phyloP scores from a whole-genome alignment of 352 stramenopile genomes.

The Globisporangium ultimum region DNA sequence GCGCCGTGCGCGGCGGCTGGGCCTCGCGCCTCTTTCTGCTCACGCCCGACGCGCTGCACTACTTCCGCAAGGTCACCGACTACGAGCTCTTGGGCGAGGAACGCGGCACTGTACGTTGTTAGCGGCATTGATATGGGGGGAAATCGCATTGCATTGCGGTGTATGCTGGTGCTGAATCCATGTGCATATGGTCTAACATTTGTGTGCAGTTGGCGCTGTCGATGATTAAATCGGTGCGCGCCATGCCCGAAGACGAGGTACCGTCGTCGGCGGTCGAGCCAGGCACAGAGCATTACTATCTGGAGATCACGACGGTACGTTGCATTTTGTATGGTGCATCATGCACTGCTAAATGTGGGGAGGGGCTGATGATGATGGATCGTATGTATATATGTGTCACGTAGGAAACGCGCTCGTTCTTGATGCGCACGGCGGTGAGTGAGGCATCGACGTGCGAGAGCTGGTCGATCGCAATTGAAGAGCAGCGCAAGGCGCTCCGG shows the following conservation, averaged over 20 bases:
- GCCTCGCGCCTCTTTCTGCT: constrained; percentile 79
- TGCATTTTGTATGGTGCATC: neutral
- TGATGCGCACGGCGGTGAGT: constrained; percentile 65
- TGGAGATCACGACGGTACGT: constrained; percentile 72
- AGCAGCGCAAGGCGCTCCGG: constrained; percentile 72
- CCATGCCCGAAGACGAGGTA: constrained; percentile 76
- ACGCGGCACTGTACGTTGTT: constrained; percentile 46
- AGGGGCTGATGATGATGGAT: neutral
- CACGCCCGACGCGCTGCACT: constrained; percentile 72
- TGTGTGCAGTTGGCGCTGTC: constrained; percentile 49
- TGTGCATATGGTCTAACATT: constrained; percentile 5
- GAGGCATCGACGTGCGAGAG: constrained; percentile 80
- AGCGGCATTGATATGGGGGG: neutral
- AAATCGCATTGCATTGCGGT: neutral
- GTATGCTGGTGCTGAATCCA: neutral
- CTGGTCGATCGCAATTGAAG: constrained; percentile 82
- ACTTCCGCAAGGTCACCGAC: constrained; percentile 75
- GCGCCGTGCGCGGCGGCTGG: constrained; percentile 69
- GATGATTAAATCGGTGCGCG: constrained; percentile 60
- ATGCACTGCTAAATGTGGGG: neutral
- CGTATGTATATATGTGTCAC: constrained; percentile 7
- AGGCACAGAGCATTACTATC: constrained; percentile 72
- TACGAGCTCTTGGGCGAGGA: constrained; percentile 78
- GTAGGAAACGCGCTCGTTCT: constrained; percentile 57
- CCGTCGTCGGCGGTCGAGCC: constrained; percentile 44